Percentiles rank a stretch among this genome's conserved stretches.
phyloP scores from a whole-genome alignment of 345 rosid genomes.

The Citrus hindsii region DNA sequence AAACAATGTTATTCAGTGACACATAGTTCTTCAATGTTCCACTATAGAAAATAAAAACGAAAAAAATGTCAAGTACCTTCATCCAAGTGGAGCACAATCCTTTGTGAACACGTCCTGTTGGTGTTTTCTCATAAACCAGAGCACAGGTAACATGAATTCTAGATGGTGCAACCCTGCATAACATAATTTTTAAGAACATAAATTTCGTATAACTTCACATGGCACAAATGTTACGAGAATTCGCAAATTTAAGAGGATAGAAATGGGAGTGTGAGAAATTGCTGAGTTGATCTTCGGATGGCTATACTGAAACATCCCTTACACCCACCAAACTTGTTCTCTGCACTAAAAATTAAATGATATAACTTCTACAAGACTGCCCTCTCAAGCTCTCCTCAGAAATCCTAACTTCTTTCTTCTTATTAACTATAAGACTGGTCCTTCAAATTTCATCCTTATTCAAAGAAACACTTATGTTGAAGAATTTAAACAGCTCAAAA shows the following conservation, averaged over 20 bases:
- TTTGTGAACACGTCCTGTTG: constrained; percentile 79
- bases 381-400: neutral
- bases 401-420: neutral
- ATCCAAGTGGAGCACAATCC: constrained; percentile 98
- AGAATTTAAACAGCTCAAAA: neutral
- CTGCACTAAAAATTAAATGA: neutral
- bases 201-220: neutral
- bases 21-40: neutral
- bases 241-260: neutral
- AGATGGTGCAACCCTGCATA: constrained; percentile 55
- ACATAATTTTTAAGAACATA: neutral
- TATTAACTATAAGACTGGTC: neutral
- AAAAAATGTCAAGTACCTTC: constrained; percentile 36
- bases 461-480: neutral
- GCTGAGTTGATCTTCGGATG: neutral
- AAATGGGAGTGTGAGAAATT: neutral
- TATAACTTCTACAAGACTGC: neutral
- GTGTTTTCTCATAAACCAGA: constrained; percentile 77
- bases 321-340: neutral
- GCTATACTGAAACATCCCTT: neutral
- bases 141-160: constrained; percentile 95
- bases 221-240: neutral
- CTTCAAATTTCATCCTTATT: neutral
- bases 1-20: neutral
- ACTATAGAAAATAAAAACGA: neutral